Evolutionary conservation across 768 basidiomycete genomes (phyloP).

Genomic region (Sarcodon aspratus): DNA sequence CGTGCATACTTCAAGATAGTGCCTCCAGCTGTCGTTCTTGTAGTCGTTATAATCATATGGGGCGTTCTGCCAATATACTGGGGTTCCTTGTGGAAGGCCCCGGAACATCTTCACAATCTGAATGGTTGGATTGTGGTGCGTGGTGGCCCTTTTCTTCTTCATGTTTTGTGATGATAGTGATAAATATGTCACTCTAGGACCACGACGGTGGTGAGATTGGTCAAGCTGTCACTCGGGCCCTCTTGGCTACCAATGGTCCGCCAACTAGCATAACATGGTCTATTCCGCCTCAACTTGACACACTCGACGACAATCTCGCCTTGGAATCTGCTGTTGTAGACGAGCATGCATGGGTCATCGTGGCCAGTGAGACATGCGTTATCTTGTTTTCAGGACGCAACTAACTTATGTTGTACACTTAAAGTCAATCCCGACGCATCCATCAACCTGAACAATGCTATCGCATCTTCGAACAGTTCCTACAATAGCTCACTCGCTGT

Average conservation of each 20-base stretch:
- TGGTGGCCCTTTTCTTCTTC: conserved; percentile 2
- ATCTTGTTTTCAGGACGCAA: neutral
- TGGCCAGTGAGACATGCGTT: conserved; percentile 31
- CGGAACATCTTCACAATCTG: conserved; percentile 25
- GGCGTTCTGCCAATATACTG: conserved; percentile 46
- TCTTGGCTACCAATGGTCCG: conserved; percentile 18
- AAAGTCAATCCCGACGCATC: conserved; percentile 24
- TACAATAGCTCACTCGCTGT: conserved; percentile 40
- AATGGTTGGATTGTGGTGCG: conserved; percentile 49
- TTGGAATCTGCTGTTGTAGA: conserved; percentile 34
- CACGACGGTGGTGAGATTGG: conserved; percentile 50
- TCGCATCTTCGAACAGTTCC: conserved; percentile 18
- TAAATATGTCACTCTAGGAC: conserved; percentile 27
- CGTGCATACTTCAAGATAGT: conserved; percentile 30
- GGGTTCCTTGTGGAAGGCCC: conserved; percentile 41
- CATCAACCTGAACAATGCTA: conserved; percentile 9
- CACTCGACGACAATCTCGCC: conserved; percentile 29
- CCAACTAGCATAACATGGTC: conserved; percentile 34
- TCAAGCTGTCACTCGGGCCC: conserved; percentile 26
- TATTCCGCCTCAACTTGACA: conserved; percentile 22
- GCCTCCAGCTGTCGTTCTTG: conserved; percentile 18
- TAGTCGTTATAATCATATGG: conserved; percentile 33
- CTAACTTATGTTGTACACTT: conserved; percentile 16
- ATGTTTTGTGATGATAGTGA: neutral
- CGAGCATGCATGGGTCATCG: conserved; percentile 41